These are phyloP conservation scores for Acidomyces sp. DNA, from an alignment of 495 filamentous ascomycete species.

Conservation along the genomic window DNA sequence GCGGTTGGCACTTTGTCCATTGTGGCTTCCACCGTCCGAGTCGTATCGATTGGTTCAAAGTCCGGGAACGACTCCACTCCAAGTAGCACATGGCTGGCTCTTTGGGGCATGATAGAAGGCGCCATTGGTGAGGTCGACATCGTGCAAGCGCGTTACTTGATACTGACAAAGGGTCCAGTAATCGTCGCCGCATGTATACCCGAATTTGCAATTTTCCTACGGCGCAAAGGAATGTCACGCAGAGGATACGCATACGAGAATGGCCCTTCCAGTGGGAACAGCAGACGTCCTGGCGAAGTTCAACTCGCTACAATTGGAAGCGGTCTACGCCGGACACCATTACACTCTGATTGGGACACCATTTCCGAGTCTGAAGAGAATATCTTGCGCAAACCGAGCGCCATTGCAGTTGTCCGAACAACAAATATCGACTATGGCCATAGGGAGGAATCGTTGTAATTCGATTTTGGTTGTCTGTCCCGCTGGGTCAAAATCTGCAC, in stretches of 20 bases:
- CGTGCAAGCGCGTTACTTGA: neutral
- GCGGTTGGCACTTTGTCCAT: neutral
- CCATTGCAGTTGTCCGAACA: neutral
- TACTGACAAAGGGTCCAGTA: neutral
- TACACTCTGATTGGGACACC: neutral
- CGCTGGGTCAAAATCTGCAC: too few species aligned
- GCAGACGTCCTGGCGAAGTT: neutral
- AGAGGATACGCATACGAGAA: neutral
- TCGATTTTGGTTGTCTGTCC: too few species aligned
- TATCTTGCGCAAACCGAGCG: neutral
- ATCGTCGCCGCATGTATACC: neutral
- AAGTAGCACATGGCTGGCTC: neutral
- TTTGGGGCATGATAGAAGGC: neutral
- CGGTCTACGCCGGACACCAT: neutral
- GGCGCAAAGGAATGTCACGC: neutral
- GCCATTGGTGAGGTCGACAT: neutral
- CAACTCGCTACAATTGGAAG: neutral
- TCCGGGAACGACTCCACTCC: neutral
- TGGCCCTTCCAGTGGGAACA: neutral
- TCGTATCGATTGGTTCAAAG: neutral
- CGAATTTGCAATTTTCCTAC: neutral
- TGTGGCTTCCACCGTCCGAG: neutral
- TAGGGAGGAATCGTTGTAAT: too few species aligned
- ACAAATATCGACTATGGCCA: neutral
- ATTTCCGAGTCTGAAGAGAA: neutral